Base-by-base conservation (phyloP, 331 rosid species). In the Spiraea crenata region DNA sequence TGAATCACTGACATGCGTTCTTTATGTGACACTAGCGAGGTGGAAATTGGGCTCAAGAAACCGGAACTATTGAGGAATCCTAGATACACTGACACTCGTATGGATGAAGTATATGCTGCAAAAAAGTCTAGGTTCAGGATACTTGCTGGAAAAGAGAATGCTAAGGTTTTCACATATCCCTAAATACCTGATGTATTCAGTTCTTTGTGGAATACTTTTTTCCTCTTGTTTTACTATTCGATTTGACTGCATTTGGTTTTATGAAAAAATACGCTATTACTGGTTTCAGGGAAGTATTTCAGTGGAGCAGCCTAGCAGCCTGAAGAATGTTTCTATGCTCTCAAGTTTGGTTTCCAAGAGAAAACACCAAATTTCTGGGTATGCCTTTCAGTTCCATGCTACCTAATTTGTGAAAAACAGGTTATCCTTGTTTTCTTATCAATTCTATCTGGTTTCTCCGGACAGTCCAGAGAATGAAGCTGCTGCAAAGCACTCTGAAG, bases 71-170 rank as follows among this genome's bases (percentile, higher is more conserved):
- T 78, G 10, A 83, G 68, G 84, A 67, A 69, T 25, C 91, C 90
- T 15, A 78, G 85, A 81, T 87, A 85, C 65, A 76, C 75, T 42
- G 92, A 87, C 31, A 86, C 88, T 3, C 90, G 92, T 1, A 84
- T 91, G 77, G 88, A 89, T 84, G 99, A 86, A 73, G 84, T 91
- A 59, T 95, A 86, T 85, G 80, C 92, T 73, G 92, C 86, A 25
- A 91, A 91, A 78, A 95, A 91, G 73, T 79, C 96, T 37, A 89
- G 90, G 87, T 85, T 88, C 74, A 85, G 84, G 72, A 72, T 69
- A 77, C 57, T 73, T 46, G 75, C 87, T 73, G 97, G 89, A 67
- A 89, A 95, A 88, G 99, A 89, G 80, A 89, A 86, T 81, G 60
- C 81, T 7, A 89, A 89, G 99, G 97, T 92, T 74, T 69, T 58